These are phyloP conservation scores for Solanum lignicaule DNA, from an alignment of 257 asterid genomes.

Conservation along the genomic window DNA sequence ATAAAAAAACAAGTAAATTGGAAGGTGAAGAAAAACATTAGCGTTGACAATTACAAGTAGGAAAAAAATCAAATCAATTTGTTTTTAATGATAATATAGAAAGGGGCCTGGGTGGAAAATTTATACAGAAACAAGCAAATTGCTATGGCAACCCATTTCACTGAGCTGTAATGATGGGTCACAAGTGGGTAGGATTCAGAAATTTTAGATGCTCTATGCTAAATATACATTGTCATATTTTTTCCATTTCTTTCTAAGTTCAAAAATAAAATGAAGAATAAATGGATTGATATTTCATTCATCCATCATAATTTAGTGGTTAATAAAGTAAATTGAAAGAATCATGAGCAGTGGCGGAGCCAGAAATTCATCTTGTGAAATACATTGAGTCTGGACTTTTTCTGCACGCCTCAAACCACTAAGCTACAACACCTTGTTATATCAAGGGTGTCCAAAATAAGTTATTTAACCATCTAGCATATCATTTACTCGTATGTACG, in stretches of 20 bases:
- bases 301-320: not conserved
- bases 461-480: too few species aligned
- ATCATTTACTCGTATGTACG: too few species aligned
- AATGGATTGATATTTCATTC: not conserved
- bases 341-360: not conserved
- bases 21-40: not conserved
- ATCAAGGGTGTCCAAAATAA: too few species aligned
- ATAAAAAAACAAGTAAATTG: not conserved
- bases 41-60: slow-evolving; percentile 12
- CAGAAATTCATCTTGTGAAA: too few species aligned
- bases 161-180: slow-evolving; percentile 31
- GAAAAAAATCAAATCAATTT: not conserved
- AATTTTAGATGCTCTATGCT: slow-evolving; percentile 7
- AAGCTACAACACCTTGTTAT: too few species aligned
- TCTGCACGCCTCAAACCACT: too few species aligned
- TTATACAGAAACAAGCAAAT: not conserved
- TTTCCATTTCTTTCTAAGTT: not conserved
- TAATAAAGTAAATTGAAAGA: too few species aligned
- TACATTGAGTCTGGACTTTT: too few species aligned
- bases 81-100: not conserved
- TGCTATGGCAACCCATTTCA: slow-evolving; percentile 28
- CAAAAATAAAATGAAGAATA: not conserved
- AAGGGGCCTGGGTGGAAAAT: not conserved
- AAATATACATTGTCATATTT: not conserved
- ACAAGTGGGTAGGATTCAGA: slow-evolving; percentile 27